These are phyloP conservation scores for Exophiala xenobiotica DNA, from an alignment of 2,329 filamentous ascomycete genomes.

Conservation along the genomic window DNA sequence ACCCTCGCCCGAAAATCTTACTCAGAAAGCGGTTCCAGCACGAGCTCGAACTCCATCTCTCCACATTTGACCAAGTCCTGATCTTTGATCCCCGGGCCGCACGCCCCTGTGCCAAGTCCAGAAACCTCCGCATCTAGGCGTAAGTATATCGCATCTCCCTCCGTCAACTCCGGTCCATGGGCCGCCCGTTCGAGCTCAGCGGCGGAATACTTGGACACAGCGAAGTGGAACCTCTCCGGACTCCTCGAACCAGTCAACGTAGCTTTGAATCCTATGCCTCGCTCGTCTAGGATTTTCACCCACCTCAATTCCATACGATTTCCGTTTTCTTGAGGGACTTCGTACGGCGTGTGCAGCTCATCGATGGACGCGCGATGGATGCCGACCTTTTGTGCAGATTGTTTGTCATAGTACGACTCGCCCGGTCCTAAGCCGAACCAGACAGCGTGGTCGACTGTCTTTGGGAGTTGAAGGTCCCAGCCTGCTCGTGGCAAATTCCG, in stretches of 20 bases:
- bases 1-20: not conserved
- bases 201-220: constrained; percentile 54
- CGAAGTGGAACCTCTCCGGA: constrained; percentile 52
- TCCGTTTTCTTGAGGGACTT: constrained; percentile 67
- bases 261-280: not conserved
- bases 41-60: constrained; percentile 12
- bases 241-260: constrained; percentile 2
- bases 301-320: constrained; percentile 63
- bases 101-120: constrained; percentile 33
- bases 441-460: constrained; percentile 47
- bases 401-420: constrained; percentile 67
- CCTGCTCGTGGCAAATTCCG: constrained; percentile 58
- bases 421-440: constrained; percentile 67
- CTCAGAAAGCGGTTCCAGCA: constrained; percentile 4
- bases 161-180: constrained; percentile 61
- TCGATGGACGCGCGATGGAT: constrained; percentile 45
- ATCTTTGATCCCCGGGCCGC: constrained; percentile 19
- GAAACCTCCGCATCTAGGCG: constrained; percentile 35
- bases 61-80: constrained; percentile 13
- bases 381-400: constrained; percentile 56
- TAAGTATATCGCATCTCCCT: constrained; percentile 25
- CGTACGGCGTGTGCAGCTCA: constrained; percentile 59
- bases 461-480: constrained; percentile 54
- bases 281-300: constrained; percentile 39
- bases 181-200: constrained; percentile 56